Percentiles rank a stretch among this genome's conserved stretches.
Conservation (phyloP, 129 eudicot species). For the Heracleum sosnowskyi region DNA sequence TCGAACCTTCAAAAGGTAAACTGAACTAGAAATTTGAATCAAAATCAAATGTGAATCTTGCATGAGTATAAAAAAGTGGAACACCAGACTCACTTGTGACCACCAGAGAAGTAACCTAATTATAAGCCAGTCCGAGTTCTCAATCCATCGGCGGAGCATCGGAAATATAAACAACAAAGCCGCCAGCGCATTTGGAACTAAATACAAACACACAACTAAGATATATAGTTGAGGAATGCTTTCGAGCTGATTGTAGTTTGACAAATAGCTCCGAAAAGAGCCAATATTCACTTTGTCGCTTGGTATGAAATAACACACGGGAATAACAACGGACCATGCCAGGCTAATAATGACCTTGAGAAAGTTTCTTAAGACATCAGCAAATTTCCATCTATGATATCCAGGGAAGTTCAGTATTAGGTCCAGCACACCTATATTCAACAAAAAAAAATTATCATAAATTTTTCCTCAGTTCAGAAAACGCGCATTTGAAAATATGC, state of each 20-base stretch:
- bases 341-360: slow-evolving; percentile 71
- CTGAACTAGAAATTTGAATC: neutral
- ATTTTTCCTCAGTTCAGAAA: neutral
- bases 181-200: slow-evolving; percentile 70
- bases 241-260: slow-evolving; percentile 50
- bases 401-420: slow-evolving; percentile 81
- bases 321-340: slow-evolving; percentile 78
- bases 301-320: slow-evolving; percentile 59
- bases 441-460: neutral
- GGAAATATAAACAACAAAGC: slow-evolving; percentile 79
- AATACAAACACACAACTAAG: slow-evolving; percentile 73
- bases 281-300: slow-evolving; percentile 32
- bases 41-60: neutral
- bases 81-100: slow-evolving; percentile 72
- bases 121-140: slow-evolving; percentile 93
- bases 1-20: neutral
- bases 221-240: slow-evolving; percentile 80
- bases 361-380: slow-evolving; percentile 60
- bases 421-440: slow-evolving; percentile 71
- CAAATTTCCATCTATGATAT: slow-evolving; percentile 75
- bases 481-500: neutral
- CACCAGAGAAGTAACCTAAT: slow-evolving; percentile 90
- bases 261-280: slow-evolving; percentile 28
- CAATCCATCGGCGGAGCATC: slow-evolving; percentile 96
- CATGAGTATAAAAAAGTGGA: neutral